These are phyloP conservation scores for Kuraishia floccosa DNA, from an alignment of 805 yeast species.

Conservation along the genomic window DNA sequence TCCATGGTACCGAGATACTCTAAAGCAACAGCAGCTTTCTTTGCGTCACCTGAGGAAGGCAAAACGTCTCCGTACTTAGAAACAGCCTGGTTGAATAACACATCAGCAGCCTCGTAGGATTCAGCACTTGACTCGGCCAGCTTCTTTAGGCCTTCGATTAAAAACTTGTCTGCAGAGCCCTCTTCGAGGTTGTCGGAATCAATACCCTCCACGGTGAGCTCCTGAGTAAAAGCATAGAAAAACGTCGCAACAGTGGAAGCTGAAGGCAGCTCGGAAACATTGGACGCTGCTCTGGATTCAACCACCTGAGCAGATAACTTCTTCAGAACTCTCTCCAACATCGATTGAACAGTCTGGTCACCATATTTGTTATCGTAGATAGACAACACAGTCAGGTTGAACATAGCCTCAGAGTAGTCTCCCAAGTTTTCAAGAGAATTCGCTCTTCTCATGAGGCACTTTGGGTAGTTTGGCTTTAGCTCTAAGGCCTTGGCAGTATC, in stretches of 20 bases:
- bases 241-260: slow-evolving; percentile 77
- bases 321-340: slow-evolving; percentile 79
- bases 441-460: slow-evolving; percentile 90
- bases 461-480: slow-evolving; percentile 81
- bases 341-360: too few relatives aligned
- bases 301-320: slow-evolving; percentile 69
- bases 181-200: slow-evolving; percentile 34
- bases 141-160: slow-evolving; percentile 54
- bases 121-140: slow-evolving; percentile 34
- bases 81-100: slow-evolving; percentile 47
- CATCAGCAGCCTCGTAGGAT: slow-evolving; percentile 52
- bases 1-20: slow-evolving; percentile 79
- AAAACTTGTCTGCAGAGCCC: slow-evolving; percentile 51
- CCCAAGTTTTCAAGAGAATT: slow-evolving; percentile 80
- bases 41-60: slow-evolving; percentile 24
- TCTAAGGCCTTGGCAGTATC: slow-evolving; percentile 82
- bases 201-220: slow-evolving; percentile 35
- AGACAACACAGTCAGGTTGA: slow-evolving; percentile 83
- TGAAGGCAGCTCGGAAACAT: slow-evolving; percentile 58
- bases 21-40: slow-evolving; percentile 54
- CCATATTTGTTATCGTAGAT: slow-evolving; percentile 54
- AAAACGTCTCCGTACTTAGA: slow-evolving; percentile 19
- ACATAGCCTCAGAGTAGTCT: slow-evolving; percentile 73
- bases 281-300: slow-evolving; percentile 41
- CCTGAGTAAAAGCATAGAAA: slow-evolving; percentile 72